Evolutionary conservation across 1,284 basidiomycete species (phyloP), one percentile per base, ranked within the genome.

Genomic region (Rhizoctonia solani): DNA sequence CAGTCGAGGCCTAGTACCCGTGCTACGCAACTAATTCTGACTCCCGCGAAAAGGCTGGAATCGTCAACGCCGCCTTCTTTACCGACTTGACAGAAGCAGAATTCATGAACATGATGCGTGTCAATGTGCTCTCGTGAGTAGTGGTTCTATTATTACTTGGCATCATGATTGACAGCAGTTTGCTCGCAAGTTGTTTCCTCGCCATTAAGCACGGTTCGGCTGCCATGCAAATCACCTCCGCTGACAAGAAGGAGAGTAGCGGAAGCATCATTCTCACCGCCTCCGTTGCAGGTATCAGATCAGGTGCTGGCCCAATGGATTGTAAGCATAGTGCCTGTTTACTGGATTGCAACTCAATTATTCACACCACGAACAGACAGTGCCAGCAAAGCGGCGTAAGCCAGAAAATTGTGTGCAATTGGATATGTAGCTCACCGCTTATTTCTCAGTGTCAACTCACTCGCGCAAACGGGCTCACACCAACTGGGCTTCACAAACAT

Each of bases 231-330:
- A 81, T 85, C 73, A 78, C 83, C 1, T 83, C 84, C 8, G 81
- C 82, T 68, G 89, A 87, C 25, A 93, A 93, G 76, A 80, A 82
- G 1, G 73, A 82, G 53, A 82, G 87, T 29, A 83, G 88, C 8
- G 95, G 94, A 11, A 92, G 90, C 72, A 93, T 98, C 72, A 88
- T 97, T 71, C 76, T 97, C 75, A 97, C 95, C 9, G 92, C 95
- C 3, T 95, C 93, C 5, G 93, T 92, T 68, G 94, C 95, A 30
- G 95, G 95, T 16, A 75, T 95, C 32, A 83, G 90, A 49, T 89
- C 90, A 27, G 94, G 94, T 21, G 94, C 90, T 4, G 95, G 95
- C 1, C 81, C 91, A 0, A 77, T 91, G 54, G 92, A 95, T 70
- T 97, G 93, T 92, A 74, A 79, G 87, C 71, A 46, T n/a, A n/a